Evolutionary conservation across 768 basidiomycete species (phyloP).

Genomic region (Suillus subalutaceus): DNA sequence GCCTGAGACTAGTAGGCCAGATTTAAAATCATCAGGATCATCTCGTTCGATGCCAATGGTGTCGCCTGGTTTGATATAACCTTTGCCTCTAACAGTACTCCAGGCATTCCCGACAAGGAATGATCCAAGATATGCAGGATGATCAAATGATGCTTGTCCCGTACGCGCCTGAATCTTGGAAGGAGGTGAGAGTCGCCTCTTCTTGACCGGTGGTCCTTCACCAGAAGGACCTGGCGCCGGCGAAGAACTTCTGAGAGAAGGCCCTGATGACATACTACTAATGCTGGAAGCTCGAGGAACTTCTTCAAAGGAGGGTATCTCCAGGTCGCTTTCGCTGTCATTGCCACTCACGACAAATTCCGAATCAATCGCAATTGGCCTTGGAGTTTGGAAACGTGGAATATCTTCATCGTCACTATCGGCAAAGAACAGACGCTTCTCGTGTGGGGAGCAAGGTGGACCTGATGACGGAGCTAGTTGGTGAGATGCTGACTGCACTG

Average conservation of each 20-base stretch:
- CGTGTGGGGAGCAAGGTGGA: slow-evolving; percentile 19
- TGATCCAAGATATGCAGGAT: slow-evolving; percentile 59
- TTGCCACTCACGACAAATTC: slow-evolving; percentile 40
- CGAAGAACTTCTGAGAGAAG: slow-evolving; percentile 26
- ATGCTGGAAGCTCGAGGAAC: slow-evolving; percentile 44
- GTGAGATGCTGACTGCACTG: not conserved
- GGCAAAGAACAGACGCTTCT: slow-evolving; percentile 42
- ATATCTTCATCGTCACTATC: slow-evolving; percentile 49
- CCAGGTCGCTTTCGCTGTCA: slow-evolving; percentile 36
- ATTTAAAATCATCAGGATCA: slow-evolving; percentile 34
- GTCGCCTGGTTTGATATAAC: slow-evolving; percentile 71
- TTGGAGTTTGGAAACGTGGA: slow-evolving; percentile 17
- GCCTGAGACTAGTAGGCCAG: slow-evolving; percentile 25
- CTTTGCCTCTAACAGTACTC: slow-evolving; percentile 76
- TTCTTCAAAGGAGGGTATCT: slow-evolving; percentile 35
- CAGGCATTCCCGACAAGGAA: slow-evolving; percentile 73
- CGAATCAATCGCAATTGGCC: slow-evolving; percentile 26
- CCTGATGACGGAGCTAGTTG: slow-evolving; percentile 10
- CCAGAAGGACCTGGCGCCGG: slow-evolving; percentile 23
- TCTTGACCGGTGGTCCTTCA: slow-evolving; percentile 42
- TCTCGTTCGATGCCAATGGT: slow-evolving; percentile 61
- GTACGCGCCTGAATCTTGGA: slow-evolving; percentile 2
- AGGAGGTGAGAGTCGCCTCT: slow-evolving; percentile 50
- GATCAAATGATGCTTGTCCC: not conserved
- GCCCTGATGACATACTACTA: slow-evolving; percentile 39